A percentile compares a stretch with the other conserved stretches of the same genome.
Conservation (phyloP, 768 basidiomycete genomes). For the Boletus eberwhitei region DNA sequence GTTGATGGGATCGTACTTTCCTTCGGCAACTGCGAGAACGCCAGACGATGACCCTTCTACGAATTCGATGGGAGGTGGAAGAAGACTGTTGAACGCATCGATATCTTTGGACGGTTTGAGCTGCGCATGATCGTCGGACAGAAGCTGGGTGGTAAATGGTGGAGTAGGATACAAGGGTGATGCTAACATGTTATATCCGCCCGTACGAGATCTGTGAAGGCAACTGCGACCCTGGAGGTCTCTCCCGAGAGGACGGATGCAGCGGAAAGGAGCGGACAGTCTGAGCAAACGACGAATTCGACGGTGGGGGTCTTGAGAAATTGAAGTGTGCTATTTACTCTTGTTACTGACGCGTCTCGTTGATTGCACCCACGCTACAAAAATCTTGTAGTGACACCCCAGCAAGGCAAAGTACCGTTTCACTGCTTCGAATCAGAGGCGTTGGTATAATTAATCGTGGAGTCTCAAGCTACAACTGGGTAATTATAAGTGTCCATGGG, state of each 20-base stretch:
- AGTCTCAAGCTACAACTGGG: neutral
- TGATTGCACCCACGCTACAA: constrained; percentile 4
- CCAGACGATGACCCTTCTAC: constrained; percentile 83
- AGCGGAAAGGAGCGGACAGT: constrained; percentile 16
- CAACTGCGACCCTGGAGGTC: neutral
- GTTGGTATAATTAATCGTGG: neutral
- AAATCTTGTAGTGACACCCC: neutral
- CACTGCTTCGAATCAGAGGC: neutral
- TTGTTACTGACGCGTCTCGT: constrained; percentile 22
- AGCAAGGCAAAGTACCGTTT: neutral
- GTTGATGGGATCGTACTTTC: constrained; percentile 82
- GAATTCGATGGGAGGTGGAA: constrained; percentile 79
- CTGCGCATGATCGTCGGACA: constrained; percentile 49
- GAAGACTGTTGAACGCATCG: constrained; percentile 73
- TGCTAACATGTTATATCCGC: constrained; percentile 55
- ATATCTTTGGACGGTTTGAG: constrained; percentile 68
- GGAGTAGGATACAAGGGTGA: constrained; percentile 55
- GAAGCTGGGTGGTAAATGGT: constrained; percentile 49
- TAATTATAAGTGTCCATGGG: neutral
- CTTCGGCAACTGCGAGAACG: constrained; percentile 63
- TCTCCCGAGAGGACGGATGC: constrained; percentile 5
- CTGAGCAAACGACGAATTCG: constrained; percentile 9
- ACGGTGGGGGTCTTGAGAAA: constrained; percentile 7
- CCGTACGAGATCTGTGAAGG: constrained; percentile 3
- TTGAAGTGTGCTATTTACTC: constrained; percentile 23